Base-by-base conservation (phyloP, 2,329 filamentous ascomycete species). In the Colletotrichum sp. region DNA sequence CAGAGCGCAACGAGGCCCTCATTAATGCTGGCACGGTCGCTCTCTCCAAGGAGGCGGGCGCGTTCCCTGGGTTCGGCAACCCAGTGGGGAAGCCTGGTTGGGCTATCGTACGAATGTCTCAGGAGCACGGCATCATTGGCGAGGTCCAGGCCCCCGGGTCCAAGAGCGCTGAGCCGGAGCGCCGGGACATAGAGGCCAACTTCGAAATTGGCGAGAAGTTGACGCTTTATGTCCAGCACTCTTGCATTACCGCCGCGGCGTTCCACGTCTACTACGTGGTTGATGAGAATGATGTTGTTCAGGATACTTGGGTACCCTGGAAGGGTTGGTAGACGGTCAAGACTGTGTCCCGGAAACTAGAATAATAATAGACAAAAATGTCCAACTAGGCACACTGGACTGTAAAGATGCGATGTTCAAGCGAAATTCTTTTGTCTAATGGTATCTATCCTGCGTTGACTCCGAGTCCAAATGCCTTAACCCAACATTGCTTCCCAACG, bases 171-270 rank as follows among this genome's bases (percentile, higher is more conserved):
- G 70, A 65, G 18, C 70, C 74, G 2, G 74, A 59, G 64, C 32
- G 65, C 12, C 64, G 74, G 26, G 71, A 79, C 21, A 79, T 80
- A 2, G 80, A 81, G 16, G 79, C 81, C 4, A 78, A 77, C 12
- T 85, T 85, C 16, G 75, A 80, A 63, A 79, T 86, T 26, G 85
- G 85, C 1, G 80, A 86, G 66, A 79, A 79, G 63, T 79, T 86
- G 15, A 69, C 80, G 21, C 65, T 86, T 18, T 81, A 80, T 68
- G 80, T 80, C 26, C 81, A 84, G 59, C 85, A 86, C 68, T 79
- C 81, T 1, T 86, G 85, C 69, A 86, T 86, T 18, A 84, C 84
- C 2, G 85, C 84, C 1, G 82, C 84, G 3, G 81, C 83, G 24
- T 85, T 83, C 70, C 79, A 81, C 30, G 82, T 81, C 15, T 85